Conservation (phyloP, 2,329 filamentous ascomycete species). For the Paraconiothyrium brasiliense region DNA sequence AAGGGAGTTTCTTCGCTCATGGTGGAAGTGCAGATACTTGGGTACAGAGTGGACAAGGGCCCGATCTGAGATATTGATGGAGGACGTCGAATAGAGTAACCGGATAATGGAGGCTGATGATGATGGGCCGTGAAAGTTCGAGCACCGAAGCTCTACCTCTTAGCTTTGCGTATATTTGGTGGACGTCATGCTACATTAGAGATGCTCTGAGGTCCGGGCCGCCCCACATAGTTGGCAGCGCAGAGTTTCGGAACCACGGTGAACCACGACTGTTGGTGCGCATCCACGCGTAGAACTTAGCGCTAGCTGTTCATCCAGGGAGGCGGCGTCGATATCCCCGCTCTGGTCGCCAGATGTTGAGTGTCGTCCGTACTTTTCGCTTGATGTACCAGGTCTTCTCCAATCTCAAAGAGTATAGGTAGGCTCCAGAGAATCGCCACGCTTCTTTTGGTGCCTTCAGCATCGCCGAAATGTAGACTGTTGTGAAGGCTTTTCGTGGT, state of each 20-base stretch:
- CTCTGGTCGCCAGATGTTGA: background rate
- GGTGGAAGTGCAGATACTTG: background rate
- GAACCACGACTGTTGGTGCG: background rate
- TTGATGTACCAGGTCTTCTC: background rate
- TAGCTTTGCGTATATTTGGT: background rate
- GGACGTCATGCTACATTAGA: background rate
- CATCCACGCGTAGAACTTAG: background rate
- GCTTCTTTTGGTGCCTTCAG: no score
- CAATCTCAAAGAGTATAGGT: no score
- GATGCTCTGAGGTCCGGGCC: background rate
- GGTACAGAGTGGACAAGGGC: no score
- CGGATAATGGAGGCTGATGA: background rate
- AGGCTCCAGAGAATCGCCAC: no score
- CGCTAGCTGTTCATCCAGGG: constrained; percentile 1
- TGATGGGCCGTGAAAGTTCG: no score
- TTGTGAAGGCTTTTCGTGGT: no score
- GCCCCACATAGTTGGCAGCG: background rate
- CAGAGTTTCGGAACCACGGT: background rate
- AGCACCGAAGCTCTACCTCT: background rate
- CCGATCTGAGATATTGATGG: background rate
- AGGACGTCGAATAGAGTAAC: background rate
- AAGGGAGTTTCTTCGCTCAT: background rate
- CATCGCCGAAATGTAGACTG: no score
- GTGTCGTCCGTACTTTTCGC: background rate
- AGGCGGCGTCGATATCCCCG: background rate